Evolutionary conservation across 2,329 filamentous ascomycete genomes (phyloP).

Genomic region (Cryphonectria carpinicola): DNA sequence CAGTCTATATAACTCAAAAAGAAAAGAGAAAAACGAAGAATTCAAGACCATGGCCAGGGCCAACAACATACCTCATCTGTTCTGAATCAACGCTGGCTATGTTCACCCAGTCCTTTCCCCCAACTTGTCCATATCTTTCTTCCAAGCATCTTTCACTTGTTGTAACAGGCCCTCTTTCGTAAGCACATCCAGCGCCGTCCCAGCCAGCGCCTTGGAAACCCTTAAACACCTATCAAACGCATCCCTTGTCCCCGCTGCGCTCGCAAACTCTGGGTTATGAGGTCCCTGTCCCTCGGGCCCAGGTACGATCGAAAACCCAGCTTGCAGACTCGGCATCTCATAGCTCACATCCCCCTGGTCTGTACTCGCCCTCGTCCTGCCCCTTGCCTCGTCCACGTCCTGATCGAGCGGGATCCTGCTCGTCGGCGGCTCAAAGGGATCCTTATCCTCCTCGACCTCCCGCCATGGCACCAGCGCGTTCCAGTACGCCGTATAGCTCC

Average conservation of each 20-base stretch:
- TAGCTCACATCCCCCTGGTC: conserved; percentile 65
- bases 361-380: conserved; percentile 56
- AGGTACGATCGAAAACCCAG: conserved; percentile 54
- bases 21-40: too few species aligned
- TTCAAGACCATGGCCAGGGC: background rate
- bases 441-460: background rate
- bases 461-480: conserved; percentile 44
- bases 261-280: conserved; percentile 57
- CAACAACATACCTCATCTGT: background rate
- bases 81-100: background rate
- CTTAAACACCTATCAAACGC: conserved; percentile 51
- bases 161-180: conserved; percentile 46
- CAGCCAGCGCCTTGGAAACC: conserved; percentile 53
- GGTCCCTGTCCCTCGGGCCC: conserved; percentile 49
- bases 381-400: conserved; percentile 46
- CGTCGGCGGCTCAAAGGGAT: conserved; percentile 22
- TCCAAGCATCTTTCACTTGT: conserved; percentile 47
- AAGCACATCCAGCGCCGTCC: conserved; percentile 52
- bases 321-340: conserved; percentile 58
- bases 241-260: conserved; percentile 51
- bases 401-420: conserved; percentile 34
- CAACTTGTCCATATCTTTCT: conserved; percentile 34
- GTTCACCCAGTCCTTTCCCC: background rate
- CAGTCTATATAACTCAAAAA: background rate
- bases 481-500: conserved; percentile 50